These are phyloP conservation scores for Panaeolus papilionaceus DNA, from an alignment of 768 basidiomycete species.

Conservation along the genomic window DNA sequence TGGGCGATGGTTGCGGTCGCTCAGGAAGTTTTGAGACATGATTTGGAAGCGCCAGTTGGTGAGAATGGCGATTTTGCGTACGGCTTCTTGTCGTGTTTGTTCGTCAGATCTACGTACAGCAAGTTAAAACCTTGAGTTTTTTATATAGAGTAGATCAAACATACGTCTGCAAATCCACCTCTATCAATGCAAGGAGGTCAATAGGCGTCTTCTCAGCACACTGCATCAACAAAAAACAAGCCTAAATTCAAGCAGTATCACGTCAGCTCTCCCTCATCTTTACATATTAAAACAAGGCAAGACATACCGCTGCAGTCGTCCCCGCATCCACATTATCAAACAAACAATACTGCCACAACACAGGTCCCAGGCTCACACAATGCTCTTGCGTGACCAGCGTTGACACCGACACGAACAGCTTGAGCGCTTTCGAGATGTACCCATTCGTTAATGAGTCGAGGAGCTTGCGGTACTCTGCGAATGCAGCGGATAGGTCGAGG, in stretches of 20 bases:
- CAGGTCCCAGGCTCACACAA: constrained; percentile 54
- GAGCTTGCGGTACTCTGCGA: constrained; percentile 44
- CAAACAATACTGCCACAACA: constrained; percentile 64
- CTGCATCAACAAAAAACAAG: constrained; percentile 74
- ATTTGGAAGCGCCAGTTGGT: constrained; percentile 76
- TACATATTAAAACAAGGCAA: constrained; percentile 12
- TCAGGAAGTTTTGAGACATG: constrained; percentile 62
- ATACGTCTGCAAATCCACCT: constrained; percentile 63
- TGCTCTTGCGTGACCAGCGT: constrained; percentile 56
- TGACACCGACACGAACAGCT: constrained; percentile 69
- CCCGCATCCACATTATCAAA: constrained; percentile 45
- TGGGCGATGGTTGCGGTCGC: constrained; percentile 67
- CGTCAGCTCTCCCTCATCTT: neutral
- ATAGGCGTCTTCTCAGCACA: constrained; percentile 66
- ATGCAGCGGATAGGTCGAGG: constrained; percentile 40
- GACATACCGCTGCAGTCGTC: constrained; percentile 57
- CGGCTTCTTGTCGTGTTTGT: constrained; percentile 53
- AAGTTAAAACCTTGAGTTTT: neutral
- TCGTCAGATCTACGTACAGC: constrained; percentile 50
- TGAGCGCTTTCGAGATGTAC: constrained; percentile 53
- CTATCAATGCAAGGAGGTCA: constrained; percentile 54
- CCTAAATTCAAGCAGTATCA: constrained; percentile 37
- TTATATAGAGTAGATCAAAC: neutral
- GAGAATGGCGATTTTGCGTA: constrained; percentile 60
- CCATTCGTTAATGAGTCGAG: constrained; percentile 52